Evolutionary conservation across 805 yeast species (phyloP).

Genomic region (Ogataea thermomethanolica): DNA sequence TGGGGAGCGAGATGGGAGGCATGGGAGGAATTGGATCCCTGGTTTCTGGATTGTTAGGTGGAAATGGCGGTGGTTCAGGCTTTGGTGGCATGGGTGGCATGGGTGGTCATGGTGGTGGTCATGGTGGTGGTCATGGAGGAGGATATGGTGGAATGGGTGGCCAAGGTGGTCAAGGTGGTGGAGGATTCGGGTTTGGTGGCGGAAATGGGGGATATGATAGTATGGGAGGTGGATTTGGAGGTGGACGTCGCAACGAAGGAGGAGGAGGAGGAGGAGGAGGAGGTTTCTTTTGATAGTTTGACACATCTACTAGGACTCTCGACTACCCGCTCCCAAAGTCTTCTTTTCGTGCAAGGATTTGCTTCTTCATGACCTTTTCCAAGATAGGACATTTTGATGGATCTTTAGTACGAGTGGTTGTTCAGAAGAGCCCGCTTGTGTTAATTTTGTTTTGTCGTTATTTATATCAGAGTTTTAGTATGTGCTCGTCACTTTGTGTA

Average conservation of each 20-base stretch:
- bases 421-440: too few species aligned
- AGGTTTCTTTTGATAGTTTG: not conserved
- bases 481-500: too few species aligned
- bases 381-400: too few species aligned
- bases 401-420: too few species aligned
- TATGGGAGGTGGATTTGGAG: constrained; percentile 12
- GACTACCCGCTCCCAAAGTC: too few species aligned
- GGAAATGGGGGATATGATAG: constrained; percentile 2
- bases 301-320: too few species aligned
- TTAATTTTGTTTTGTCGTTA: too few species aligned
- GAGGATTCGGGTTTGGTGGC: constrained; percentile 23
- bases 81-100: constrained; percentile 1
- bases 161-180: constrained; percentile 19
- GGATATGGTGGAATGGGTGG: constrained; percentile 8
- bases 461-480: too few species aligned
- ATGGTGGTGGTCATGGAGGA: constrained; percentile 11
- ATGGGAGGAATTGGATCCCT: constrained; percentile 22
- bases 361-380: too few species aligned
- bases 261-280: constrained; percentile 2
- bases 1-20: constrained; percentile 8
- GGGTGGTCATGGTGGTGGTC: constrained; percentile 11
- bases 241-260: constrained; percentile 6
- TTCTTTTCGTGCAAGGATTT: too few species aligned
- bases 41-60: constrained; percentile 15
- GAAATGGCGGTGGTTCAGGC: constrained; percentile 9